Base-by-base conservation (phyloP, 2,329 filamentous ascomycete genomes). In the Beauveria caledonica region DNA sequence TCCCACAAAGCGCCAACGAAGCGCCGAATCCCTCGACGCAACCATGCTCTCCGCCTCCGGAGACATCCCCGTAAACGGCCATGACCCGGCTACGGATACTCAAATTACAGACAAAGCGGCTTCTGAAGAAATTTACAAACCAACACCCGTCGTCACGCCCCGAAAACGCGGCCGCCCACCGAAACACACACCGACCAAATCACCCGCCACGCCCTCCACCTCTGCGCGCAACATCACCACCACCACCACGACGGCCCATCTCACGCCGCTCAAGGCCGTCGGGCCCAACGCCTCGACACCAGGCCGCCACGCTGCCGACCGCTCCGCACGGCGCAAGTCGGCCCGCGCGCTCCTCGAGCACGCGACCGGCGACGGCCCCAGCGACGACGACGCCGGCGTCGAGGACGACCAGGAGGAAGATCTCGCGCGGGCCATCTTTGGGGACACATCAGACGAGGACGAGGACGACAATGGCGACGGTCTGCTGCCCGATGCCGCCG, bases 321-420 rank as follows among this genome's bases (percentile, higher is more conserved):
- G 89, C 53, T 97, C 92, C 5, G 93, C 92, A 2, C 85, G 89
- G 67, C 86, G 86, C 68, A 97, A 96, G 78, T 96, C 90, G 71
- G 89, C 88, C 23, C 81, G 86, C 56, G 84, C 85, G 3, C 76
- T 97, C 56, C 86, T 95, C 42, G 86, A 92, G 68, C 86, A 86
- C 48, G 85, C 86, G 7, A 78, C 88, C 11, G 80, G 81, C 21
- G 85, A 82, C 19, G 81, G 78, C 9, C 79, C 80, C 27, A 87
- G 85, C 67, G 87, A 92, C 51, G 88, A 91, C 29, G 89, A 88
- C 45, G 87, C 85, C 86, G 58, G 13, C 68, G 85, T 90, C 40
- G 87, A 90, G 23, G 88, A 89, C 51, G 87, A 85, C 15, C 86
- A 87, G 19, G 56, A 66, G 54, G 67, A 62, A 62, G 64, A 67